A percentile compares a stretch with the other conserved stretches of the same genome.
Evolutionary conservation across 352 stramenopile species (phyloP).

Genomic region (Globisporangium mamillatum): DNA sequence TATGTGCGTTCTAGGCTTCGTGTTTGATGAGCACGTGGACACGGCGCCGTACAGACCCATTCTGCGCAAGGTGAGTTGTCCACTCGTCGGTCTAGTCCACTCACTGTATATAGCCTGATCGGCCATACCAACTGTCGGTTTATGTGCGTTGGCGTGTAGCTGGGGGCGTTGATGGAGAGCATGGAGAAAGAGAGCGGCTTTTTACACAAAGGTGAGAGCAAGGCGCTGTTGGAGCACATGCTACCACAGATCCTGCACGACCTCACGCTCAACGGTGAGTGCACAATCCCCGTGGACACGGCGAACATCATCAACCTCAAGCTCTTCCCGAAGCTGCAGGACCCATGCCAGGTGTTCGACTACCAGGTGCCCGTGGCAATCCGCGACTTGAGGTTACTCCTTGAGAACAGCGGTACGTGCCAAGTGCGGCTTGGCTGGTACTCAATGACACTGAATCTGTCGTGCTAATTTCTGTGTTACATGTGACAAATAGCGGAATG

Average conservation of each 20-base stretch:
- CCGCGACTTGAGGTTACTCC: conserved; percentile 60
- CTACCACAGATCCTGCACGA: conserved; percentile 71
- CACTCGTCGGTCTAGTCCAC: neutral
- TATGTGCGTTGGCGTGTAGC: neutral
- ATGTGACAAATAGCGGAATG: conserved; percentile 57
- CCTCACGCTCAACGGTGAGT: conserved; percentile 71
- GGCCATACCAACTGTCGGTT: neutral
- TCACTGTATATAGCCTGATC: neutral
- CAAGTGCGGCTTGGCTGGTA: neutral
- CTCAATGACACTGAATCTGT: neutral
- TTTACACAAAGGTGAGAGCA: conserved; percentile 61
- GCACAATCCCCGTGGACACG: conserved; percentile 77
- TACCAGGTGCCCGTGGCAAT: conserved; percentile 85
- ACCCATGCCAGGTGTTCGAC: conserved; percentile 69
- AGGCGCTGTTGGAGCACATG: conserved; percentile 60
- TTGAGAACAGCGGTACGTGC: conserved; percentile 68
- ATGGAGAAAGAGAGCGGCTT: conserved; percentile 90
- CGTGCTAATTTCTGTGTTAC: neutral
- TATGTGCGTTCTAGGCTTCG: conserved; percentile 44
- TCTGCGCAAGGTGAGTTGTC: conserved; percentile 53
- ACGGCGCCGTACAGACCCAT: conserved; percentile 79
- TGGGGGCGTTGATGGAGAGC: conserved; percentile 77
- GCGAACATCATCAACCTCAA: conserved; percentile 89
- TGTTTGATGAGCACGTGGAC: conserved; percentile 77
- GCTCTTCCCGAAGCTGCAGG: conserved; percentile 72